Conservation (phyloP, 768 basidiomycete genomes). For the Boletus rubroflammeus region DNA sequence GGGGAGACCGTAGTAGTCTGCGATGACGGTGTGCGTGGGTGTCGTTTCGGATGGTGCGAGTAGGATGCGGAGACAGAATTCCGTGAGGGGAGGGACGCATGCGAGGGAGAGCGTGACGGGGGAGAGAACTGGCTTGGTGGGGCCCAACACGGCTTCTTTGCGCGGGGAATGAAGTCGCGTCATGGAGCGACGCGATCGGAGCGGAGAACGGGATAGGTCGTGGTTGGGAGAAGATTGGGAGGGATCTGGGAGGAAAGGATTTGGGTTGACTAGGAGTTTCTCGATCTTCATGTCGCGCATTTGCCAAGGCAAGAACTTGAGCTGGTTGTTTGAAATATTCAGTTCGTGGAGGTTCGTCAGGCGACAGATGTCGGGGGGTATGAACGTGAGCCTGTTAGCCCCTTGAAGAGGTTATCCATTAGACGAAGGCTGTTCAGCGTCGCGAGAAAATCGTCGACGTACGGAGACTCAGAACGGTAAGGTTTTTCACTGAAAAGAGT, state of each 20-base stretch:
- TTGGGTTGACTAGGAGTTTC: conserved; percentile 49
- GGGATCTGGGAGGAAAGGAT: conserved; percentile 50
- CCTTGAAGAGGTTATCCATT: conserved; percentile 35
- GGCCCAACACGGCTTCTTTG: neutral
- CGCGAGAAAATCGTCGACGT: conserved; percentile 25
- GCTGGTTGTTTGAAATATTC: conserved; percentile 56
- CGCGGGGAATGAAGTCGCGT: conserved; percentile 10
- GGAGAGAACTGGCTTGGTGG: conserved; percentile 16
- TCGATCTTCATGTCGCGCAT: conserved; percentile 54
- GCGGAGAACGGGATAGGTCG: neutral
- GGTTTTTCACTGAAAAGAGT: conserved; percentile 51
- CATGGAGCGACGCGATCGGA: conserved; percentile 12
- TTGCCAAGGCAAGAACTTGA: conserved; percentile 63
- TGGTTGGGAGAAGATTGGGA: conserved; percentile 13
- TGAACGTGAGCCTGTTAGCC: conserved; percentile 47
- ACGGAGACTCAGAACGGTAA: conserved; percentile 67
- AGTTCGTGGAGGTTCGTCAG: conserved; percentile 55
- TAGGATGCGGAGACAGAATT: conserved; percentile 38
- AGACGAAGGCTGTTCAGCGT: neutral
- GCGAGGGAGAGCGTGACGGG: conserved; percentile 19
- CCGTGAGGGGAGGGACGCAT: conserved; percentile 31
- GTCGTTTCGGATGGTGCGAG: conserved; percentile 24
- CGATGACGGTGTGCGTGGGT: conserved; percentile 14
- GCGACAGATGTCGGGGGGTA: conserved; percentile 62
- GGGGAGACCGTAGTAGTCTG: conserved; percentile 28